A percentile compares a stretch with the other conserved stretches of the same genome.
Conservation (phyloP, 495 filamentous ascomycete genomes). For the Apodospora peruviana region DNA sequence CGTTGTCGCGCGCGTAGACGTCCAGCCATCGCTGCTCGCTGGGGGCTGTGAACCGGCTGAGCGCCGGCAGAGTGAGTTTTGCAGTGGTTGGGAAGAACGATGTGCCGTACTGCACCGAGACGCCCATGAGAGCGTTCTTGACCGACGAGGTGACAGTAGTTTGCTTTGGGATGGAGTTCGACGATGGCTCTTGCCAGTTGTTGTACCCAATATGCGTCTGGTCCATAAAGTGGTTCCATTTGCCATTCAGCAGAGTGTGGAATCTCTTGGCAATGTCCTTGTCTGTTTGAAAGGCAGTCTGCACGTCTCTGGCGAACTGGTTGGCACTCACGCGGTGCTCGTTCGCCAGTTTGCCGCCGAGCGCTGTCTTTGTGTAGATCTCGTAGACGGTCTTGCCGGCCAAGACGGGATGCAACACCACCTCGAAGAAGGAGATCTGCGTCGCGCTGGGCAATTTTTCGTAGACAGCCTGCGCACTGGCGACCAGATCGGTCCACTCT, state of each 20-base stretch:
- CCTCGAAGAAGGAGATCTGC: slow-evolving; percentile 53
- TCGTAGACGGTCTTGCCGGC: slow-evolving; percentile 41
- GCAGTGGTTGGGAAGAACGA: slow-evolving; percentile 42
- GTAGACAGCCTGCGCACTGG: slow-evolving; percentile 44
- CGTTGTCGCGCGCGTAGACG: slow-evolving; percentile 50
- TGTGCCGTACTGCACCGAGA: slow-evolving; percentile 48
- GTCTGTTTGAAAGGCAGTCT: slow-evolving; percentile 50
- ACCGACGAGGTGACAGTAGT: slow-evolving; percentile 36
- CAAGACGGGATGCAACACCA: slow-evolving; percentile 55
- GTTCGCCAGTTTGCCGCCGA: slow-evolving; percentile 15
- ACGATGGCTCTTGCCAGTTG: slow-evolving; percentile 53
- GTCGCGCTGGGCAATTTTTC: slow-evolving; percentile 30
- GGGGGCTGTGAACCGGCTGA: slow-evolving; percentile 47
- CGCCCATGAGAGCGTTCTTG: slow-evolving; percentile 49
- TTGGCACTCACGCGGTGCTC: slow-evolving; percentile 35
- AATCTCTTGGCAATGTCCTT: slow-evolving; percentile 49
- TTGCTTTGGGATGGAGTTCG: slow-evolving; percentile 44
- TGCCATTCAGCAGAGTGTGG: slow-evolving; percentile 51
- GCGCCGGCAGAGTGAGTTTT: slow-evolving; percentile 40
- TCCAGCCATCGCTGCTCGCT: slow-evolving; percentile 47
- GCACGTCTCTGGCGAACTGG: slow-evolving; percentile 41
- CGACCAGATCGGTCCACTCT: slow-evolving; percentile 47
- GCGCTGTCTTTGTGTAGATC: slow-evolving; percentile 27
- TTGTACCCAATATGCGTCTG: slow-evolving; percentile 29
- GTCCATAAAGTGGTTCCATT: slow-evolving; percentile 52